A percentile compares a stretch with the other conserved stretches of the same genome.
Evolutionary conservation across 176 grass and related monocot genomes (phyloP).

Genomic region (Aegilops sharonensis): DNA sequence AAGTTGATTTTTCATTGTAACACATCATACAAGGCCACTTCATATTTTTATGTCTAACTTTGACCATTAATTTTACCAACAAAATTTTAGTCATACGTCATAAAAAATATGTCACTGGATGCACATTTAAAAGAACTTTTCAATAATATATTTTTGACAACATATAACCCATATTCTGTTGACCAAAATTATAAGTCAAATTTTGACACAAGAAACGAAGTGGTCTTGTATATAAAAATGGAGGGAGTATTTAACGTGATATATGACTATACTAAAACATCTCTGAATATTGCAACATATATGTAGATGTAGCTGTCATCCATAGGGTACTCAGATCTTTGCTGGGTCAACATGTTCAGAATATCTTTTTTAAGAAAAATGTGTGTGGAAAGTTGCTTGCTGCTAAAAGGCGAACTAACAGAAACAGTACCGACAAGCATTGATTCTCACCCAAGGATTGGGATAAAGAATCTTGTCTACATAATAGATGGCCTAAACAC

Average conservation of each 20-base stretch:
- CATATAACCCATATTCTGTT: too few species aligned
- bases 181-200: too few species aligned
- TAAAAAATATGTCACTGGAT: too few species aligned
- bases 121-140: too few species aligned
- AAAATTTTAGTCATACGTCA: too few species aligned
- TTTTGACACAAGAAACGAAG: too few species aligned
- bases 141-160: too few species aligned
- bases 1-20: not conserved
- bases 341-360: not conserved
- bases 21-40: not conserved
- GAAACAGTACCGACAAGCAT: not conserved
- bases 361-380: not conserved
- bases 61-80: too few species aligned
- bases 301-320: not conserved
- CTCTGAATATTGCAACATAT: not conserved
- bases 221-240: too few species aligned
- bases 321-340: not conserved
- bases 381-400: not conserved
- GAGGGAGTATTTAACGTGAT: not conserved
- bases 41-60: too few species aligned
- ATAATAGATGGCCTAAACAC: not conserved
- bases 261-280: constrained; percentile 5
- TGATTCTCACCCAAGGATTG: constrained; percentile 1
- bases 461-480: not conserved
- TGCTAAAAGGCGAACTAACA: not conserved